Base-by-base conservation (phyloP, 164 flowering plant species). In the Amborella trichopoda region DNA sequence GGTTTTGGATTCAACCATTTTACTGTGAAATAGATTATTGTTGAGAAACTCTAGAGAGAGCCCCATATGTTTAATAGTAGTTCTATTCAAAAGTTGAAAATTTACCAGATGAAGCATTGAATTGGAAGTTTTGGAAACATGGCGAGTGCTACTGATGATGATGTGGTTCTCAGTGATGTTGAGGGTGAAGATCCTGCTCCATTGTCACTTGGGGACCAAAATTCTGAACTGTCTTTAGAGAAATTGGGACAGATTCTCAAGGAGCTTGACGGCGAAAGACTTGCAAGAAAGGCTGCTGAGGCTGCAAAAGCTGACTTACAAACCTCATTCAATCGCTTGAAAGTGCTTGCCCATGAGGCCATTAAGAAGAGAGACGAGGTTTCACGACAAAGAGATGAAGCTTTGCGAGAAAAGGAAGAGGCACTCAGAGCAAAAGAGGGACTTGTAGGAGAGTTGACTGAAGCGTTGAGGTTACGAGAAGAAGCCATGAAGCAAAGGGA, bases 331-430 rank as follows among this genome's bases (percentile, higher is more conserved):
- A 73, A 69, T 42, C 56, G 68, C 5, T 50, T 64, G 44, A 64
- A 59, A 50, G 61, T 39, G 11, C 54, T 50, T 5, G 56, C 61
- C 3, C 65, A 65, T 26, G 69, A 65, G 48, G 62, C 91, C 5
- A 78, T 90, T n/a, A 78, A 66, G 80, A 81, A 78, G 74, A 70
- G 94, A 8, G 95, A 90, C 36, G 97, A 90, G 71, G 50, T 52
- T 21, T 39, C 48, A n/a, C 59, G 78, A 50, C 44, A 46, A 51
- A 58, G 77, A 25, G 91, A 85, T 4, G 95, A 83, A 22, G 82
- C 78, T 11, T 10, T 78, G 48, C 58, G 74, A 1, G 88, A 78
- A 28, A 81, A 71, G 50, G 91, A 82, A 23, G 85, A 82, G 44
- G 63, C 53, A 23, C 20, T 63, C 64, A 64, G 25, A 53, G 56